Conservation (phyloP, 2,329 filamentous ascomycete genomes). For the Neonectria ditissima region DNA sequence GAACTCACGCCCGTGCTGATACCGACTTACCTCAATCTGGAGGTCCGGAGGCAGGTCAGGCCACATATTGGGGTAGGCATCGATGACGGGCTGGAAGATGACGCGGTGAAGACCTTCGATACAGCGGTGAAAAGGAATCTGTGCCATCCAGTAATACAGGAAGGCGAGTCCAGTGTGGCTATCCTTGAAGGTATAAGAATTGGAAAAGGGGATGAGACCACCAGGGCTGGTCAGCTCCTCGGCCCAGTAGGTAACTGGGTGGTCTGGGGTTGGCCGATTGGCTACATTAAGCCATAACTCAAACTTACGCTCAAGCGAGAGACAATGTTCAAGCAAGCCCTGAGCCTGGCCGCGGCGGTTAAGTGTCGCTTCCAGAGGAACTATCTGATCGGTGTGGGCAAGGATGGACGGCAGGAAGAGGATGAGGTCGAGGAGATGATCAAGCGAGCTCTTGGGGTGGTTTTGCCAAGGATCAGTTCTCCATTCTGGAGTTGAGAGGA, state of each 20-base stretch:
- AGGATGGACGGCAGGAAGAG: slow-evolving; percentile 62
- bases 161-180: slow-evolving; percentile 59
- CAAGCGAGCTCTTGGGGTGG: slow-evolving; percentile 63
- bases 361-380: slow-evolving; percentile 53
- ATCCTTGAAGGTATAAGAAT: slow-evolving; percentile 59
- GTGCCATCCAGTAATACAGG: slow-evolving; percentile 66
- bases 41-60: slow-evolving; percentile 53
- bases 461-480: slow-evolving; percentile 62
- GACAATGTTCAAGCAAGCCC: slow-evolving; percentile 61
- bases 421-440: slow-evolving; percentile 64
- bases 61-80: slow-evolving; percentile 54
- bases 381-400: slow-evolving; percentile 57
- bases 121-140: slow-evolving; percentile 62
- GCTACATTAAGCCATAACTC: slow-evolving; percentile 59
- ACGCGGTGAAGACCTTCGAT: slow-evolving; percentile 59
- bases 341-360: slow-evolving; percentile 59
- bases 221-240: slow-evolving; percentile 47
- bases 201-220: slow-evolving; percentile 57
- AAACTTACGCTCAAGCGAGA: slow-evolving; percentile 61
- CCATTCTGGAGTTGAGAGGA: slow-evolving; percentile 66
- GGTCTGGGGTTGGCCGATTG: slow-evolving; percentile 42
- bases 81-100: slow-evolving; percentile 58
- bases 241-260: slow-evolving; percentile 56
- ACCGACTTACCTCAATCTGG: slow-evolving; percentile 56
- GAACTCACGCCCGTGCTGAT: slow-evolving; percentile 58